Evolutionary conservation across 495 filamentous ascomycete species (phyloP).

Genomic region (Aspergillus funiculosus): DNA sequence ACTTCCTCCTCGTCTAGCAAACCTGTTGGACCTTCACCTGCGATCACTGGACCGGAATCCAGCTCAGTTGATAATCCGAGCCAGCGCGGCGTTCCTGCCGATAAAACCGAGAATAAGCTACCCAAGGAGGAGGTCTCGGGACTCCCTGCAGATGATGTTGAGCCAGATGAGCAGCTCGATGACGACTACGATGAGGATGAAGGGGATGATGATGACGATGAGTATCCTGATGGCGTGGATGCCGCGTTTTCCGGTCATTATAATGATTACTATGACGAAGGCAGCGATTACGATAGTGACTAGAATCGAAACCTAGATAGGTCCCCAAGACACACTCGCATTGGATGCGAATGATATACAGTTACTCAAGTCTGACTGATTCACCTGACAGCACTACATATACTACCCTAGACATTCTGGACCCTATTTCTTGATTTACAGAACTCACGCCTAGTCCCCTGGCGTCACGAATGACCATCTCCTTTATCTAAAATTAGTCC

Average conservation of each 20-base stretch:
- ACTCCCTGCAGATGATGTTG: conserved; percentile 11
- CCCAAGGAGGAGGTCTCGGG: conserved; percentile 19
- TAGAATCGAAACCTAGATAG: conserved; percentile 15
- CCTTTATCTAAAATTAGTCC: background rate
- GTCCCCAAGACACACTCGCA: background rate
- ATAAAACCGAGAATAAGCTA: conserved; percentile 3
- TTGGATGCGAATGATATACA: no score
- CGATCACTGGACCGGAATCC: conserved; percentile 14
- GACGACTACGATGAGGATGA: conserved; percentile 34
- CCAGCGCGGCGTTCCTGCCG: background rate
- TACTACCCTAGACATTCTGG: no score
- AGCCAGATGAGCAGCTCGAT: conserved; percentile 17
- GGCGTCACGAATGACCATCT: no score
- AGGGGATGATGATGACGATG: conserved; percentile 28
- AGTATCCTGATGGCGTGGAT: conserved; percentile 32
- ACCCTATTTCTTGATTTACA: no score
- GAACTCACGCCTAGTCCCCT: no score
- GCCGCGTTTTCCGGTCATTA: conserved; percentile 39
- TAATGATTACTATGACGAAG: conserved; percentile 31
- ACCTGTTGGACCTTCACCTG: conserved; percentile 19
- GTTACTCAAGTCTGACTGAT: no score
- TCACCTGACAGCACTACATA: no score
- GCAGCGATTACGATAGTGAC: conserved; percentile 33
- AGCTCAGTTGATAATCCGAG: conserved; percentile 8
- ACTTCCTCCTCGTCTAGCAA: conserved; percentile 18